Conservation (phyloP, 441 rosid genomes). For the Raphanus hybrid region DNA sequence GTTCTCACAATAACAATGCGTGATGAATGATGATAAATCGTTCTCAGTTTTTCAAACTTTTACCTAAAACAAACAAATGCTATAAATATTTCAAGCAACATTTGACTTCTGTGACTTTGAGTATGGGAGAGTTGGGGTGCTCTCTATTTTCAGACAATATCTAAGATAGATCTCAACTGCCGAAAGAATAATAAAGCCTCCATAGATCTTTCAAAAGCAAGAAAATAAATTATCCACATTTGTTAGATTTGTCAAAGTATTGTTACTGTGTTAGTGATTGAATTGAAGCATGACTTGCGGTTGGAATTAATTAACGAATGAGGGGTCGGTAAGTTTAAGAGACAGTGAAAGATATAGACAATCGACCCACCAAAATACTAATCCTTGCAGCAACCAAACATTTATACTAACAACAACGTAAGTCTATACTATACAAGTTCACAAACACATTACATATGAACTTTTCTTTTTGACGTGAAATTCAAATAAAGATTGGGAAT, state of each 20-base stretch:
- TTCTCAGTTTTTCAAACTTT: neutral
- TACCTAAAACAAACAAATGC: conserved; percentile 2
- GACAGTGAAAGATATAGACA: conserved; percentile 6
- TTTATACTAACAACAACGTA: neutral
- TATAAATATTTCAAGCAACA: conserved; percentile 8
- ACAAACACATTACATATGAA: neutral
- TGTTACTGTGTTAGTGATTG: neutral
- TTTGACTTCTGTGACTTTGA: conserved; percentile 24
- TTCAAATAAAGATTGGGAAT: no score
- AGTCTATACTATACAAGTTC: neutral
- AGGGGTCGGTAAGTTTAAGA: conserved; percentile 23
- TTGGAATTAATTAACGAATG: conserved; percentile 31
- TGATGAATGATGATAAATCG: neutral
- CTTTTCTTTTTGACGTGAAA: no score
- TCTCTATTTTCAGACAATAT: conserved; percentile 21
- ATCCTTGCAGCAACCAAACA: conserved; percentile 14
- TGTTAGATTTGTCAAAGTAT: conserved; percentile 6
- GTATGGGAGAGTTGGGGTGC: conserved; percentile 37
- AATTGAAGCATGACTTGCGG: conserved; percentile 26
- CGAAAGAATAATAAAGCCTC: conserved; percentile 15
- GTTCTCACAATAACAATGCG: neutral
- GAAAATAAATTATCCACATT: conserved; percentile 2
- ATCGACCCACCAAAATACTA: conserved; percentile 6
- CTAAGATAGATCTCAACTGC: conserved; percentile 32
- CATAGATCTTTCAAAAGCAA: neutral